Evolutionary conservation across 2,329 filamentous ascomycete species (phyloP).

Genomic region (Leptographium lundbergii): DNA sequence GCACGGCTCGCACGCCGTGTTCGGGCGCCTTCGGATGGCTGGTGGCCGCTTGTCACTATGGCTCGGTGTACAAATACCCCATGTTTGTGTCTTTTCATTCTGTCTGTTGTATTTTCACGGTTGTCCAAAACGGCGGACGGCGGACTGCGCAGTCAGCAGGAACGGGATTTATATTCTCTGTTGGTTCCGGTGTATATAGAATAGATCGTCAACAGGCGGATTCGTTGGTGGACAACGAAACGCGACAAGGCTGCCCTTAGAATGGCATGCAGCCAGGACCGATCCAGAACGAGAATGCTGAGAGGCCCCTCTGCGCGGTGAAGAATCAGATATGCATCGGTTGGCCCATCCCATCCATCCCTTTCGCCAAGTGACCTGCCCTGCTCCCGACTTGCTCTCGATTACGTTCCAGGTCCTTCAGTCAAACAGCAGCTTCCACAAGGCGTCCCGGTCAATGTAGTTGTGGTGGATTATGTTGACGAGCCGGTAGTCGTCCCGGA

Average conservation of each 20-base stretch:
- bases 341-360: background rate
- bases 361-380: background rate
- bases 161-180: background rate
- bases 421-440: conserved; percentile 53
- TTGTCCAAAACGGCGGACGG: background rate
- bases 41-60: background rate
- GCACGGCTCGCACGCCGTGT: background rate
- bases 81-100: background rate
- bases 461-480: conserved; percentile 85
- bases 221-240: background rate
- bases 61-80: background rate
- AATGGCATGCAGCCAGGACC: background rate
- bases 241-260: background rate
- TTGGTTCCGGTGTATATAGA: background rate
- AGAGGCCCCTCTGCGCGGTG: background rate
- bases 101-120: background rate
- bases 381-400: background rate
- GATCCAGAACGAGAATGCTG: background rate
- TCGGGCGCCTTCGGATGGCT: background rate
- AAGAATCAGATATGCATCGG: background rate
- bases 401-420: background rate
- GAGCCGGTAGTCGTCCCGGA: conserved; percentile 65
- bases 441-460: conserved; percentile 54
- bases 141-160: background rate
- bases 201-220: background rate